Conservation (phyloP, 352 stramenopile genomes). For the Phytophthora multivora region DNA sequence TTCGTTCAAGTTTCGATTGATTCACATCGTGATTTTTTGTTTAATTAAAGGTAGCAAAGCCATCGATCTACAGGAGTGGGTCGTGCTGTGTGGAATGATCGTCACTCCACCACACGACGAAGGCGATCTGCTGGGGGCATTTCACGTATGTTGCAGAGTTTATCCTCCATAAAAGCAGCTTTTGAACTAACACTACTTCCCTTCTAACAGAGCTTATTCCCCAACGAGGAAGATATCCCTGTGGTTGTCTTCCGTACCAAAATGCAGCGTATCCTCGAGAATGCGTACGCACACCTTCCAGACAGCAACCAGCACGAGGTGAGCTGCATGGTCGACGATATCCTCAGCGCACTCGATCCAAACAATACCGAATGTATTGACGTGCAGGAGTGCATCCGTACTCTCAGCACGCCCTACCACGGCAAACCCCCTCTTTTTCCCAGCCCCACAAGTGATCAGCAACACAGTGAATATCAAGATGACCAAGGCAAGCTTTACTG, state of each 20-base stretch:
- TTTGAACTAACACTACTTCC: background rate
- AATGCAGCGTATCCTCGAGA: slow-evolving; percentile 71
- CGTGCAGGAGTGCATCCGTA: slow-evolving; percentile 71
- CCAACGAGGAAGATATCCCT: slow-evolving; percentile 63
- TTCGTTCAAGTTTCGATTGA: no score
- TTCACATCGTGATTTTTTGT: no score
- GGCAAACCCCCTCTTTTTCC: slow-evolving; percentile 7
- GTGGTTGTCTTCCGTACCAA: slow-evolving; percentile 72
- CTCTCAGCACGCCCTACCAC: slow-evolving; percentile 60
- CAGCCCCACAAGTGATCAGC: slow-evolving; percentile 3
- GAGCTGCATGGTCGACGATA: slow-evolving; percentile 74
- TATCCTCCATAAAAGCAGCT: background rate
- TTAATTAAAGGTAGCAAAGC: slow-evolving; percentile 55
- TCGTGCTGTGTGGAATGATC: slow-evolving; percentile 66
- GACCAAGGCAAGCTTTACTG: no score
- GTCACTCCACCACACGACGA: slow-evolving; percentile 62
- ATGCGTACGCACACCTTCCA: slow-evolving; percentile 61
- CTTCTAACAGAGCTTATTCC: slow-evolving; percentile 52
- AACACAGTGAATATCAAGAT: background rate
- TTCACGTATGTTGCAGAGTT: slow-evolving; percentile 43
- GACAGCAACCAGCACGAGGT: slow-evolving; percentile 76
- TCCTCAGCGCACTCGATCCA: slow-evolving; percentile 64
- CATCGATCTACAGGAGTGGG: slow-evolving; percentile 71
- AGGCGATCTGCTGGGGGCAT: slow-evolving; percentile 51
- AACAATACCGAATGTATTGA: slow-evolving; percentile 79